These are phyloP conservation scores for Apiospora rasikravindrae DNA, from an alignment of 2,329 filamentous ascomycete species.

Conservation along the genomic window DNA sequence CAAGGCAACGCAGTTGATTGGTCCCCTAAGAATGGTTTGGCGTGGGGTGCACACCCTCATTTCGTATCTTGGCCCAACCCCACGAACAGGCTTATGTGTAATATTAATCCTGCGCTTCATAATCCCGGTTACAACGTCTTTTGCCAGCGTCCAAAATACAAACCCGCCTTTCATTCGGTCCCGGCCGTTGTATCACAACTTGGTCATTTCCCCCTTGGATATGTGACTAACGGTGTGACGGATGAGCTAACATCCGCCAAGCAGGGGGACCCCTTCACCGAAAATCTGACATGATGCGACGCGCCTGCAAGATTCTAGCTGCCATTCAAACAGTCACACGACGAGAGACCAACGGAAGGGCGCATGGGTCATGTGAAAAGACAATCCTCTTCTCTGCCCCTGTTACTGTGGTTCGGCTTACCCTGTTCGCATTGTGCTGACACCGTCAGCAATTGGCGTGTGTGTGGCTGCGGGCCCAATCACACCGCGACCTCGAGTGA, in stretches of 20 bases:
- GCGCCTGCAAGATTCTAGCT: not conserved
- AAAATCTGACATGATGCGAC: conserved; percentile 5
- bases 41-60: not conserved
- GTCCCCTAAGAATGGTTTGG: not conserved
- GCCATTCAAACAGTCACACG: not conserved
- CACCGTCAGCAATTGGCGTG: not conserved
- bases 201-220: not conserved
- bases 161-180: not conserved
- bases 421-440: not conserved
- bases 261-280: not conserved
- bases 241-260: not conserved
- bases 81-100: not conserved
- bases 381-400: not conserved
- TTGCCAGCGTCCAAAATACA: not conserved
- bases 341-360: not conserved
- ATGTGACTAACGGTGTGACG: not conserved
- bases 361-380: not conserved
- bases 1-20: not conserved
- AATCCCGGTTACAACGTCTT: not conserved
- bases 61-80: not conserved
- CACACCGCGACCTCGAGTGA: not conserved
- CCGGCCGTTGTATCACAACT: not conserved
- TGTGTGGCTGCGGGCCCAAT: not conserved
- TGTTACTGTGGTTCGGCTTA: not conserved
- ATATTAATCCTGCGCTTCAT: not conserved